Conservation (phyloP, 805 yeast species). For the Sugiyamaella qingdaonensis region DNA sequence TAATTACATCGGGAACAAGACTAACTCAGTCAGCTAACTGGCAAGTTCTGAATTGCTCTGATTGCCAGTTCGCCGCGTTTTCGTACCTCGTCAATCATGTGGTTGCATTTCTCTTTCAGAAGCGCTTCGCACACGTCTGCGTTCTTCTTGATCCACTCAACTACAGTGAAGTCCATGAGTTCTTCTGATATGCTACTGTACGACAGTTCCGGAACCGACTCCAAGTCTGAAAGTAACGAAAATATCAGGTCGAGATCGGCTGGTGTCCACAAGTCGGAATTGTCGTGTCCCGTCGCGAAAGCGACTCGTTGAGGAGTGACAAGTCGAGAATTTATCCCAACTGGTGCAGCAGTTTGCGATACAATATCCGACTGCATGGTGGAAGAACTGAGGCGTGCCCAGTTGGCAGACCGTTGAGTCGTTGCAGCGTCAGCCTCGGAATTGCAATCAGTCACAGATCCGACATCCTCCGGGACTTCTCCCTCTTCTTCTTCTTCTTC, state of each 20-base stretch:
- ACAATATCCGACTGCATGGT: neutral
- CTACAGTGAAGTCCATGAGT: conserved; percentile 65
- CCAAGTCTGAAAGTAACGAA: conserved; percentile 32
- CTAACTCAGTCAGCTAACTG: neutral
- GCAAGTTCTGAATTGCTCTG: conserved; percentile 18
- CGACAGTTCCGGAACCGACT: neutral
- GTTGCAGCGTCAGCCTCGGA: no score
- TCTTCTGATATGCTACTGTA: conserved; percentile 31
- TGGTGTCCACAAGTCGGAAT: conserved; percentile 19
- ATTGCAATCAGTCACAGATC: no score
- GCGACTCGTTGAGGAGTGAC: neutral
- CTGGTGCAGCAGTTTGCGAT: neutral
- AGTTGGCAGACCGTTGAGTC: conserved; percentile 1
- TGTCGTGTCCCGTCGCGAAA: neutral
- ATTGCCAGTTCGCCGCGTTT: conserved; percentile 51
- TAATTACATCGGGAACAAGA: no score
- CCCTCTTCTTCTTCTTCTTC: no score
- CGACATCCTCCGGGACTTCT: no score
- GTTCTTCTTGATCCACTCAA: conserved; percentile 59
- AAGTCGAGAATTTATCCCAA: neutral
- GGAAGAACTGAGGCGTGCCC: conserved; percentile 11
- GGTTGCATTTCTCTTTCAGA: conserved; percentile 43
- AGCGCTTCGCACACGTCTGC: conserved; percentile 52
- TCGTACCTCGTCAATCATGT: conserved; percentile 46
- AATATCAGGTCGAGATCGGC: conserved; percentile 31